phyloP scores from a whole-genome alignment of 2,329 filamentous ascomycete genomes.

The Fusarium falciforme region DNA sequence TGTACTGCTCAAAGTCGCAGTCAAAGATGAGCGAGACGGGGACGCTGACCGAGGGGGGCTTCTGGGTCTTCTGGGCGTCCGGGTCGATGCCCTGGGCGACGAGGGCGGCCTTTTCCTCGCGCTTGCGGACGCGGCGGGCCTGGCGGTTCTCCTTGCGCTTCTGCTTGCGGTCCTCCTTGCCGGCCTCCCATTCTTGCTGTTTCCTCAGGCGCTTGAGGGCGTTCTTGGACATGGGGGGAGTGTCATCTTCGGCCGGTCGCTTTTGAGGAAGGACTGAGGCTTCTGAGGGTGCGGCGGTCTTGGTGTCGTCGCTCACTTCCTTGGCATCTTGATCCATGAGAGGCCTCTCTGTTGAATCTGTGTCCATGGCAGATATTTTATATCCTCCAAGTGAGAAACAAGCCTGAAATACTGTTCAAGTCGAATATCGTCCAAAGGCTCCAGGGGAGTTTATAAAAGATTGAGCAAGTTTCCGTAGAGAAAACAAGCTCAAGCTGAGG shows the following conservation, averaged over 20 bases:
- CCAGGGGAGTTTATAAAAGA: neutral
- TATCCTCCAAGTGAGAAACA: neutral
- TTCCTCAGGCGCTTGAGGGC: slow-evolving; percentile 83
- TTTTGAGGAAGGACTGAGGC: slow-evolving; percentile 5
- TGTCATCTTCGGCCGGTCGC: slow-evolving; percentile 14
- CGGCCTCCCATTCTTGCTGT: slow-evolving; percentile 80
- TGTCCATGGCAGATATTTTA: neutral
- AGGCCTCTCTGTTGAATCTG: neutral
- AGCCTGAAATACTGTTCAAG: neutral
- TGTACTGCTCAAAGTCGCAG: slow-evolving; percentile 90
- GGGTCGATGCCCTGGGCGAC: slow-evolving; percentile 61
- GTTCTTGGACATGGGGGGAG: slow-evolving; percentile 77
- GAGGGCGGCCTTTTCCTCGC: slow-evolving; percentile 61
- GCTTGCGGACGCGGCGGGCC: slow-evolving; percentile 59
- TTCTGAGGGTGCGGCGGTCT: neutral
- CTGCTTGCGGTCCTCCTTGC: slow-evolving; percentile 67
- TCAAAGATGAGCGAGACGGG: slow-evolving; percentile 88
- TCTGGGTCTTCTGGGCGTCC: slow-evolving; percentile 48
- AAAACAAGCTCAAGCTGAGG: too few species aligned
- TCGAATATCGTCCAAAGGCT: neutral
- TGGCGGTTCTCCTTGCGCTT: slow-evolving; percentile 67
- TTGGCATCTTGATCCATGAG: neutral
- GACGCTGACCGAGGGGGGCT: slow-evolving; percentile 63
- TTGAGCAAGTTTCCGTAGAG: neutral
- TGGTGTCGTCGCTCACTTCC: neutral